Percentiles rank a stretch among this genome's conserved stretches.
These are phyloP conservation scores for Colletotrichum costaricense DNA, from an alignment of 2,329 filamentous ascomycete species.

Conservation along the genomic window DNA sequence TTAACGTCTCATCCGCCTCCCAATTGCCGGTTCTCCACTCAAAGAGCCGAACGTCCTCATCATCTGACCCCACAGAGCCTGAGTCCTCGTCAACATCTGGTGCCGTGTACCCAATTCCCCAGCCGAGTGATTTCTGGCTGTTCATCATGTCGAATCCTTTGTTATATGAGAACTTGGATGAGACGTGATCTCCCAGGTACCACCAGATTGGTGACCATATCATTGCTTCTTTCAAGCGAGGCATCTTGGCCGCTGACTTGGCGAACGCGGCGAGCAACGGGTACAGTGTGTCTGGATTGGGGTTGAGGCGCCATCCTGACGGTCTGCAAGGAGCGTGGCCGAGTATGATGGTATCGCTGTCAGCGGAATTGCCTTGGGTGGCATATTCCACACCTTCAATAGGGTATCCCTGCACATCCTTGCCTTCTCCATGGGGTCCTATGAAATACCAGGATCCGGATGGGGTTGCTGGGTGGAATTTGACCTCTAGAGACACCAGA, in stretches of 20 bases:
- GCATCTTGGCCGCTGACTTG: constrained; percentile 1
- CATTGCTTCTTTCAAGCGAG: constrained; percentile 8
- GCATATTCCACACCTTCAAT: neutral
- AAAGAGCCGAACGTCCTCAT: neutral
- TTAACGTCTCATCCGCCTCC: neutral
- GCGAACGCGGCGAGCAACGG: neutral
- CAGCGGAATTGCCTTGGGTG: neutral
- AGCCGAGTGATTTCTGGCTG: neutral
- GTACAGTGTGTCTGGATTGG: neutral
- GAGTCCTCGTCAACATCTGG: neutral
- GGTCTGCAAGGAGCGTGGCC: neutral
- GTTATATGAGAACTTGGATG: neutral
- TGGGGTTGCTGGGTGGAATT: neutral
- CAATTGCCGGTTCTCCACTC: neutral
- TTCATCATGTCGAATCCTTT: neutral
- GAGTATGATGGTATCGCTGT: neutral
- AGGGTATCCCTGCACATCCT: neutral
- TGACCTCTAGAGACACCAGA: neutral
- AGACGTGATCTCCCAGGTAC: neutral
- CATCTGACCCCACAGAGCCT: neutral
- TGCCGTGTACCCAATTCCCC: constrained; percentile 12
- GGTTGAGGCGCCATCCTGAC: neutral
- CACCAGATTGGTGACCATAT: constrained; percentile 17
- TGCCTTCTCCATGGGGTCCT: neutral
- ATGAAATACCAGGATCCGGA: constrained; percentile 6